Evolutionary conservation across 306 rosid genomes (phyloP).

Genomic region (Pyrus pyrifolia): DNA sequence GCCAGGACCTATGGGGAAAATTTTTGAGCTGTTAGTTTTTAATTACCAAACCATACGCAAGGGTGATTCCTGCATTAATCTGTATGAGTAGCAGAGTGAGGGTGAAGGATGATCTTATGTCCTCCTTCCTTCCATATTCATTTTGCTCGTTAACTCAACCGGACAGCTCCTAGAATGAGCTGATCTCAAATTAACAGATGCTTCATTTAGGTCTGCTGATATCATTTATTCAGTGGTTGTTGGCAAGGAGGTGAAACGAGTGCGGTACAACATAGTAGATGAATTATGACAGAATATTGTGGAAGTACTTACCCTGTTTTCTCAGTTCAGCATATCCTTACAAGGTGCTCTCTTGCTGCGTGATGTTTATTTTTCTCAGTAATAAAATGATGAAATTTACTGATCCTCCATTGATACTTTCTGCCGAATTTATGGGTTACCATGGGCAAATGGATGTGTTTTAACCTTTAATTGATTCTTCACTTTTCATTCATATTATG

Average conservation of each 20-base stretch:
- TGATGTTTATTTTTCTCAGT: not conserved
- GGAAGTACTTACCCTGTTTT: not conserved
- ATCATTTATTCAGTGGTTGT: not conserved
- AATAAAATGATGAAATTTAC: not conserved
- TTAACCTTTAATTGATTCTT: not conserved
- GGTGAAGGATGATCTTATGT: not conserved
- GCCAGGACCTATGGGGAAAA: slow-evolving; percentile 68
- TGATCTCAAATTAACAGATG: not conserved
- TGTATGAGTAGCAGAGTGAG: not conserved
- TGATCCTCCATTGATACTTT: not conserved
- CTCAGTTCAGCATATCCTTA: not conserved
- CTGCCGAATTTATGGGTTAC: not conserved
- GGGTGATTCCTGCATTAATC: not conserved
- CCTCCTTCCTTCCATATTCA: not conserved
- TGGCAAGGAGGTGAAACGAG: not conserved
- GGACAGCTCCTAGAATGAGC: not conserved
- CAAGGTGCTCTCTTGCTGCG: not conserved
- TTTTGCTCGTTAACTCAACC: not conserved
- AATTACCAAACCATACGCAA: not conserved
- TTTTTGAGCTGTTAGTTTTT: slow-evolving; percentile 21
- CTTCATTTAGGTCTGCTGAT: not conserved
- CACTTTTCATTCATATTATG: not conserved
- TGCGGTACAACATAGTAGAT: no score
- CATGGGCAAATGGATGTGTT: not conserved
- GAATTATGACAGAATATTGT: not conserved